These are phyloP conservation scores for Helicocarpus griseus DNA, from an alignment of 2,329 filamentous ascomycete genomes.

Conservation along the genomic window DNA sequence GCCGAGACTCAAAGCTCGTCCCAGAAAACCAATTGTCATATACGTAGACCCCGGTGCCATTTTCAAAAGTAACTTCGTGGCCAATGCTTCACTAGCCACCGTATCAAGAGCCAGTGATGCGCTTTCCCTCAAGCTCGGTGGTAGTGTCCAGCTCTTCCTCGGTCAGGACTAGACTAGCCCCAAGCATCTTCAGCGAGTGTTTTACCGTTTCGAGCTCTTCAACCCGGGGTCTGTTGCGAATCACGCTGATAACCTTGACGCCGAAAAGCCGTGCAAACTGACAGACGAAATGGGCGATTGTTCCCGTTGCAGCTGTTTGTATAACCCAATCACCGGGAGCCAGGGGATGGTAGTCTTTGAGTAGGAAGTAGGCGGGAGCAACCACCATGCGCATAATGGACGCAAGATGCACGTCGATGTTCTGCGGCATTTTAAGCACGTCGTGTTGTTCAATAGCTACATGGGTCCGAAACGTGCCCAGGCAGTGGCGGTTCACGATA, in stretches of 20 bases:
- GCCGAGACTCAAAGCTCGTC: background rate
- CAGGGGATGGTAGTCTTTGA: background rate
- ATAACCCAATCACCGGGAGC: background rate
- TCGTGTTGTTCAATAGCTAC: background rate
- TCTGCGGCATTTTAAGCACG: background rate
- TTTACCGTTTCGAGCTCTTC: background rate
- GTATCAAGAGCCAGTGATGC: background rate
- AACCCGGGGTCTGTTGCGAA: background rate
- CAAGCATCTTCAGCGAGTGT: background rate
- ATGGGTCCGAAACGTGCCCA: background rate
- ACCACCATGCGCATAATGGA: background rate
- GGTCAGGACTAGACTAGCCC: background rate
- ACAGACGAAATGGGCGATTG: background rate
- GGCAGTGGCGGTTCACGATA: background rate
- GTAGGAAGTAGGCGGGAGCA: background rate
- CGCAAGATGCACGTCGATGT: background rate
- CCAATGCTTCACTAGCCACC: background rate
- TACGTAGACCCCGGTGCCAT: background rate
- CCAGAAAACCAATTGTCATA: background rate
- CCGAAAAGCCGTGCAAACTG: background rate
- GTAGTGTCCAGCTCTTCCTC: background rate
- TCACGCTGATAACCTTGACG: background rate
- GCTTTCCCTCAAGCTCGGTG: background rate
- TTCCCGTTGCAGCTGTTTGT: background rate
- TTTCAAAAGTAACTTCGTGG: background rate